Evolutionary conservation across 1,139 yeast genomes (phyloP).

Genomic region (Sugiyamaella sp.): DNA sequence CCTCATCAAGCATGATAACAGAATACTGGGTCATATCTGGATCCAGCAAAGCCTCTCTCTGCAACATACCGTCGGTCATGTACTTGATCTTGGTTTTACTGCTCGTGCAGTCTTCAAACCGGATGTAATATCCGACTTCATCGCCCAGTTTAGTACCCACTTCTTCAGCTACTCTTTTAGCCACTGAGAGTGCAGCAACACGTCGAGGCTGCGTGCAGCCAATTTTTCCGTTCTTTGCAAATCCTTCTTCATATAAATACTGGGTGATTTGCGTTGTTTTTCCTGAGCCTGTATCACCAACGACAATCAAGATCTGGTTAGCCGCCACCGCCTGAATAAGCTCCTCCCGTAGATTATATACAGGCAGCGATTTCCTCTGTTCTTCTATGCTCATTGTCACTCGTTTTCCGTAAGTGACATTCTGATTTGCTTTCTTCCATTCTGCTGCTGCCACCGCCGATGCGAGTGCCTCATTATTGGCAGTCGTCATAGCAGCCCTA

Average conservation of each 20-base stretch:
- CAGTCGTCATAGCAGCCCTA: background rate
- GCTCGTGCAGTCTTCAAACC: constrained; percentile 80
- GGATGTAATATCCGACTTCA: constrained; percentile 82
- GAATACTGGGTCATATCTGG: constrained; percentile 73
- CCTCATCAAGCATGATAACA: constrained; percentile 90
- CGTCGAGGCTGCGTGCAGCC: constrained; percentile 97
- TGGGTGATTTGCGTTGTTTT: constrained; percentile 94
- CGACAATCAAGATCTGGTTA: constrained; percentile 80
- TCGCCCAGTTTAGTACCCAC: constrained; percentile 70
- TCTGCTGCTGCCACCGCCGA: constrained; percentile 29
- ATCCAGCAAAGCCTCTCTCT: constrained; percentile 78
- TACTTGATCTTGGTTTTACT: constrained; percentile 71
- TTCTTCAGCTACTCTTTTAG: constrained; percentile 86
- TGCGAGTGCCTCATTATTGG: background rate
- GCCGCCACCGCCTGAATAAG: constrained; percentile 59
- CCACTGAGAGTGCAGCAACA: constrained; percentile 93
- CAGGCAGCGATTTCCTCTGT: constrained; percentile 75
- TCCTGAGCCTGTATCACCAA: constrained; percentile 98
- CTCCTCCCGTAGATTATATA: constrained; percentile 60
- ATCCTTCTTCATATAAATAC: constrained; percentile 78
- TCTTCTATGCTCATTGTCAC: constrained; percentile 54
- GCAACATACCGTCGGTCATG: constrained; percentile 96
- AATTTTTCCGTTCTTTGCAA: constrained; percentile 55
- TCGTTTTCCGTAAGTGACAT: constrained; percentile 33
- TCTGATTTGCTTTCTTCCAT: constrained; percentile 29